phyloP scores from a whole-genome alignment of 2,329 filamentous ascomycete genomes.

The Neoascochyta sp. region DNA sequence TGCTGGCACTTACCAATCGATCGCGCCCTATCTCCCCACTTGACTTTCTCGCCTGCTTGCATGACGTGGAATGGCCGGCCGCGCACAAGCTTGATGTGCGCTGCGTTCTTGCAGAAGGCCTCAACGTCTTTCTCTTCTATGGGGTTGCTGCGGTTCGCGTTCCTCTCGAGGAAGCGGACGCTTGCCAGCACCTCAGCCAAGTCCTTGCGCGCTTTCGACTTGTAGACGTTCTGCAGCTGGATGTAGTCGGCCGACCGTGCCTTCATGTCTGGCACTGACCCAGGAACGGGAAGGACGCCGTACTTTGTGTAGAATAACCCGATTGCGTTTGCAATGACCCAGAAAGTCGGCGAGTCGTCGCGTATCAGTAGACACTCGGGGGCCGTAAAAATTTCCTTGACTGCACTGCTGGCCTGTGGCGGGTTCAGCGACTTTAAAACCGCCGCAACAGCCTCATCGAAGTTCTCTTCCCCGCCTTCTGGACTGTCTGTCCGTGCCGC shows the following conservation, averaged over 20 bases:
- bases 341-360: conserved; percentile 64
- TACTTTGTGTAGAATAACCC: conserved; percentile 72
- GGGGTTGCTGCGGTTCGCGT: conserved; percentile 44
- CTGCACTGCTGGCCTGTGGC: conserved; percentile 62
- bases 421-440: conserved; percentile 81
- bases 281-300: conserved; percentile 73
- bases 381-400: conserved; percentile 76
- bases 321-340: conserved; percentile 81
- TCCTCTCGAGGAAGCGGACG: conserved; percentile 56
- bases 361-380: conserved; percentile 52
- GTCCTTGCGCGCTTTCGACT: conserved; percentile 77
- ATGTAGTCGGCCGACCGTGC: conserved; percentile 88
- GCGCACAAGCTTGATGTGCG: conserved; percentile 84
- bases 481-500: conserved; percentile 67
- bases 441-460: conserved; percentile 82
- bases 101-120: conserved; percentile 90
- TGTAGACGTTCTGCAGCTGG: conserved; percentile 87
- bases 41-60: conserved; percentile 41
- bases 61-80: conserved; percentile 54
- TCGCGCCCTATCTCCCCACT: conserved; percentile 50
- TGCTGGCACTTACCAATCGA: conserved; percentile 47
- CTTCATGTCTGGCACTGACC: conserved; percentile 95
- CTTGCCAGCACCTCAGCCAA: conserved; percentile 66
- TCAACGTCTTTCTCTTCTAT: conserved; percentile 75
- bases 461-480: conserved; percentile 94